Percentiles rank a stretch among this genome's conserved stretches.
Conservation (phyloP, 2,329 filamentous ascomycete genomes). For the Fusarium sp. region DNA sequence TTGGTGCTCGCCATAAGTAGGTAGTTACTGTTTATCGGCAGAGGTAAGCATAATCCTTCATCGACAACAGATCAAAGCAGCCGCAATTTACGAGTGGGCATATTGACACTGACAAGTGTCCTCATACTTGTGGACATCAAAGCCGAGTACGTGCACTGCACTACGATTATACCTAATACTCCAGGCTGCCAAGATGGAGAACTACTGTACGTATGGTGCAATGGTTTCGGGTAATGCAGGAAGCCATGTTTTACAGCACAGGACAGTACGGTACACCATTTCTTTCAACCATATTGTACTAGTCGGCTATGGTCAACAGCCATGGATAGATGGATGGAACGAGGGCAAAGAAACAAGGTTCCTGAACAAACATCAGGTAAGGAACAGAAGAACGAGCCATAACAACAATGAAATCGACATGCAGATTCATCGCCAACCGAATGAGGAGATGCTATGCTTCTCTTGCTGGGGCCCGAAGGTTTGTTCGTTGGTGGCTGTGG, state of each 20-base stretch:
- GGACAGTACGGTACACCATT: not conserved
- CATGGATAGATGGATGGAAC: not conserved
- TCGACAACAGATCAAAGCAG: not conserved
- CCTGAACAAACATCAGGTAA: not conserved
- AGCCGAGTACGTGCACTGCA: not conserved
- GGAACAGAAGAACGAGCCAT: slow-evolving; percentile 14
- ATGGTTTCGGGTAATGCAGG: slow-evolving; percentile 5
- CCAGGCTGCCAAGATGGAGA: not conserved
- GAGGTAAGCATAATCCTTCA: not conserved
- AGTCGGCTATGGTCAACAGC: not conserved
- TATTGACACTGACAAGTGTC: not conserved
- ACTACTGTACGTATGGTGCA: not conserved
- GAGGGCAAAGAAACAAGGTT: not conserved
- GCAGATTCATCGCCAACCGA: not conserved
- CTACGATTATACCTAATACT: not conserved
- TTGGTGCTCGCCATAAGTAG: not conserved
- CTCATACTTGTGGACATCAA: not conserved
- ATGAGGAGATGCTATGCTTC: not conserved
- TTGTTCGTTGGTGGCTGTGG: not conserved
- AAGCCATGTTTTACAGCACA: not conserved
- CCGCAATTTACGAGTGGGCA: not conserved
- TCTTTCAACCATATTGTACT: not conserved
- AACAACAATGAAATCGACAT: not conserved
- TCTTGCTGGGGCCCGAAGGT: not conserved
- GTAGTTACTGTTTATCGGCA: not conserved